Base-by-base conservation (phyloP, 805 yeast species). In the Candida lessepsii region DNA sequence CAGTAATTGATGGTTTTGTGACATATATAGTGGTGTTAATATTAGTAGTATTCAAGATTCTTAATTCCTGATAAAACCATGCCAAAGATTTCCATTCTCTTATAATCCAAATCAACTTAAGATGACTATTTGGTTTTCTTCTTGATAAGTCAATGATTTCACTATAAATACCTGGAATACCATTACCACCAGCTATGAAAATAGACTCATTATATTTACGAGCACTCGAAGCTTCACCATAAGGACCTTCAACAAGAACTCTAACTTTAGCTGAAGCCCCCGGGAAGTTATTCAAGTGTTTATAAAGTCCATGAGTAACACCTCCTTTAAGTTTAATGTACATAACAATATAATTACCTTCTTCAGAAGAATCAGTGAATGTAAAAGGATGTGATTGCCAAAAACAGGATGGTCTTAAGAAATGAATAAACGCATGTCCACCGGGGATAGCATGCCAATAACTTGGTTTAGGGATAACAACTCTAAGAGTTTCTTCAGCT, bases 181-280 rank as follows among this genome's bases (percentile, higher is more conserved):
- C 93, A 39, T 79, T 79, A 29, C 93, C 91, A 35, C 88, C 90
- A 11, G 90, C 83, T 13, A 84, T 46, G 30, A 82, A 70, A 4
- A 81, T 67, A 3, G 81, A 74, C 44, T 75, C 71, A 37, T 78
- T 73, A 50, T 73, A 82, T 30, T 66, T 64, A 17, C 65, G 59
- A 13, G 79, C 61, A 2, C 81, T 74, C 3, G 76, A 53, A 2
- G 72, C 51, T 33, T 68, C 67, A 5, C 91, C 87, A 52, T 85
- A 84, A 1, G 90, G 89, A 1, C 91, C 91, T 47, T 63, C 67
- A 14, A 62, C 53, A 9, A 62, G 57, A 6, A 63, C 63, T 34
- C 61, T 46, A 29, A 63, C 54, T 21, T 48, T 31, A 5, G 52
- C 45, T 8, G 45, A 36, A 20, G 52, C 49, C 15, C 59, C 65